Percentiles rank a stretch among this genome's conserved stretches.
Conservation (phyloP, 768 basidiomycete species). For the Phallus indusiatus region DNA sequence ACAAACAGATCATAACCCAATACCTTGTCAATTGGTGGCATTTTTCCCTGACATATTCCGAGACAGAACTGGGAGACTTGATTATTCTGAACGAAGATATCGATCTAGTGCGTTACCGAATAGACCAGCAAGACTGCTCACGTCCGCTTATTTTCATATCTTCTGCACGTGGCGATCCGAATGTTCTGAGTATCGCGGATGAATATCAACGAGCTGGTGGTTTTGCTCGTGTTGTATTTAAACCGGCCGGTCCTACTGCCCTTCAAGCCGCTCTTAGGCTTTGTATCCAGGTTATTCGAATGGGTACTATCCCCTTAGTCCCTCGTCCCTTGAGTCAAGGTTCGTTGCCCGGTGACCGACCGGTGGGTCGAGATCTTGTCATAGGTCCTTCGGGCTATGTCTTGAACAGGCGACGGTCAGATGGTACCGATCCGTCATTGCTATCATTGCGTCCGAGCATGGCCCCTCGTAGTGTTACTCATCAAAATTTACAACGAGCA, state of each 20-base stretch:
- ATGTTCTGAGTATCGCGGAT: slow-evolving; percentile 49
- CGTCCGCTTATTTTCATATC: slow-evolving; percentile 73
- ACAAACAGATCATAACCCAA: slow-evolving; percentile 49
- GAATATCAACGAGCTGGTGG: slow-evolving; percentile 77
- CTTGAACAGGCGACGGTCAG: slow-evolving; percentile 36
- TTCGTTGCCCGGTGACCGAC: neutral
- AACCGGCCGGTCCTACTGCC: slow-evolving; percentile 77
- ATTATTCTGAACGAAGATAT: slow-evolving; percentile 76
- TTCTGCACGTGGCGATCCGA: slow-evolving; percentile 55
- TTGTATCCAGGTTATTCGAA: slow-evolving; percentile 46
- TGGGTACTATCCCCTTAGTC: slow-evolving; percentile 19
- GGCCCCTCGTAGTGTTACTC: slow-evolving; percentile 32
- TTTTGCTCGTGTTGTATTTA: slow-evolving; percentile 81
- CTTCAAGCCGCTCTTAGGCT: slow-evolving; percentile 59
- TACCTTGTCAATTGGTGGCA: slow-evolving; percentile 76
- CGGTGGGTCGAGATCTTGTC: slow-evolving; percentile 2
- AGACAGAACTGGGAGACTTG: slow-evolving; percentile 50
- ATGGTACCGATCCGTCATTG: slow-evolving; percentile 19
- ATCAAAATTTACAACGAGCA: slow-evolving; percentile 19
- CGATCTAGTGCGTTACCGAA: slow-evolving; percentile 44
- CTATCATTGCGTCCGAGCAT: slow-evolving; percentile 36
- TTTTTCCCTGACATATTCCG: slow-evolving; percentile 37
- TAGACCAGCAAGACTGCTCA: slow-evolving; percentile 42
- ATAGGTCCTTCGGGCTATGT: slow-evolving; percentile 9
- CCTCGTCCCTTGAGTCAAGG: neutral